Evolutionary conservation across 2,329 filamentous ascomycete species (phyloP), one percentile per base, ranked within the genome.

Genomic region (Teratosphaeria epicoccoides): DNA sequence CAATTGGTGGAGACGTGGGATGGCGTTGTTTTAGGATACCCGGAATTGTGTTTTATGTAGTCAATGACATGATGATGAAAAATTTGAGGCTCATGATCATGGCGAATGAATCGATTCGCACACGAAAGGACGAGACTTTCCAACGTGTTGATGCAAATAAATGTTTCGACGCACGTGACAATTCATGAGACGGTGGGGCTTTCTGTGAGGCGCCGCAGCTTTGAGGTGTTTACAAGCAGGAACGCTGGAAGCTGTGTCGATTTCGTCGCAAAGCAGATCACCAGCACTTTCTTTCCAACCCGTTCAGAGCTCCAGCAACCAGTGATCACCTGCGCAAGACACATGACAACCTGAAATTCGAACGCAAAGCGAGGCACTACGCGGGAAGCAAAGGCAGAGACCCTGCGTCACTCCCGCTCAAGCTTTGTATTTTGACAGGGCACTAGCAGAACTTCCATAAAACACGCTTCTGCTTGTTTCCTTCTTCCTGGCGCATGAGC

Each of bases 1-100:
- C 26, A 6, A n/a, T n/a, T n/a, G n/a, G n/a, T n/a, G n/a, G n/a
- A n/a, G n/a, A n/a, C n/a, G n/a, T n/a, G 17, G 33, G 17, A 20
- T 25, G 17, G 24, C 25, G 23, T 40, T 37, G 26, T 33, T 49
- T 49, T 12, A 43, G 33, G 47, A 49, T 49, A 49, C 47, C 47
- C 47, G 43, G 47, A n/a, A 40, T 26, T 17, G 47, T 14, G n/a
- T 24, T 40, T 40, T 40, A 17, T 40, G 10, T 20, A 40, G 4
- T 40, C 33, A 40, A 17, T 40, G 20, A 20, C n/a, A 17, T 40
- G 20, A 20, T 17, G 14, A 40, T 17, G 33, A 40, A 7, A 40
- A 40, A n/a, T n/a, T n/a, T n/a, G n/a, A n/a, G n/a, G n/a, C n/a
- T n/a, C n/a, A n/a, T n/a, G n/a, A n/a, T n/a, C n/a, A n/a, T n/a